Conservation (phyloP, 2,329 filamentous ascomycete species). For the Phyllosticta citrichinensis region DNA sequence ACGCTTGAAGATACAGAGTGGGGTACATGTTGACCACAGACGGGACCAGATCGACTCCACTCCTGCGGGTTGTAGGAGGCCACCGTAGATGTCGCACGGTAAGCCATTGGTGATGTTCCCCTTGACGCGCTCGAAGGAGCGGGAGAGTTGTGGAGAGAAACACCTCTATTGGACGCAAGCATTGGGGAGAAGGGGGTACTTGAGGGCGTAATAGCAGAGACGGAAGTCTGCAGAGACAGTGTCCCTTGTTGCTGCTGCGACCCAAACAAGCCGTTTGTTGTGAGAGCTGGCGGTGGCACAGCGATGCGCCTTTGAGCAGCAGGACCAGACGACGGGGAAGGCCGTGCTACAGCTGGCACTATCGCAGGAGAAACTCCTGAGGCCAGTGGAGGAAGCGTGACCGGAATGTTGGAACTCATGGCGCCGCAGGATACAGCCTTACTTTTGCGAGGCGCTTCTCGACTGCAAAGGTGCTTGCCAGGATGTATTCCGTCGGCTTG, state of each 20-base stretch:
- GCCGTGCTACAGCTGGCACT: slow-evolving; percentile 2
- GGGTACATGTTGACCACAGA: slow-evolving; percentile 12
- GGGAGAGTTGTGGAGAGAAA: slow-evolving; percentile 16
- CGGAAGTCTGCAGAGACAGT: slow-evolving; percentile 29
- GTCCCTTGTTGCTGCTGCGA: slow-evolving; percentile 19
- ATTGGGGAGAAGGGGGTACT: slow-evolving; percentile 28
- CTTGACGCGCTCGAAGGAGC: slow-evolving; percentile 25
- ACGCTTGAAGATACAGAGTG: slow-evolving; percentile 26
- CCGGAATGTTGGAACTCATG: slow-evolving; percentile 4
- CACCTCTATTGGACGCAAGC: slow-evolving; percentile 13
- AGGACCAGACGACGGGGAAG: slow-evolving; percentile 13
- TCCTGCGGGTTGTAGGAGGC: slow-evolving; percentile 40
- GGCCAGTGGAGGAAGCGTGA: slow-evolving; percentile 9
- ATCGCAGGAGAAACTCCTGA: slow-evolving; percentile 5
- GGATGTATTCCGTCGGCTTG: not conserved
- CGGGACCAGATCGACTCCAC: slow-evolving; percentile 30
- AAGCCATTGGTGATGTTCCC: slow-evolving; percentile 25
- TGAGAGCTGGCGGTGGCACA: slow-evolving; percentile 33
- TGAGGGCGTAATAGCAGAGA: slow-evolving; percentile 25
- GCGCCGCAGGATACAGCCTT: slow-evolving; percentile 4
- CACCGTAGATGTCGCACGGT: slow-evolving; percentile 21
- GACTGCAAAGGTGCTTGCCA: not conserved
- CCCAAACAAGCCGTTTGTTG: slow-evolving; percentile 24
- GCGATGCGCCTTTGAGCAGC: slow-evolving; percentile 26
- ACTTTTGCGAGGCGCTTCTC: not conserved